Evolutionary conservation across 371 early-diverging fungal genomes (phyloP).

Genomic region (Basidiobolus meristosporus): DNA sequence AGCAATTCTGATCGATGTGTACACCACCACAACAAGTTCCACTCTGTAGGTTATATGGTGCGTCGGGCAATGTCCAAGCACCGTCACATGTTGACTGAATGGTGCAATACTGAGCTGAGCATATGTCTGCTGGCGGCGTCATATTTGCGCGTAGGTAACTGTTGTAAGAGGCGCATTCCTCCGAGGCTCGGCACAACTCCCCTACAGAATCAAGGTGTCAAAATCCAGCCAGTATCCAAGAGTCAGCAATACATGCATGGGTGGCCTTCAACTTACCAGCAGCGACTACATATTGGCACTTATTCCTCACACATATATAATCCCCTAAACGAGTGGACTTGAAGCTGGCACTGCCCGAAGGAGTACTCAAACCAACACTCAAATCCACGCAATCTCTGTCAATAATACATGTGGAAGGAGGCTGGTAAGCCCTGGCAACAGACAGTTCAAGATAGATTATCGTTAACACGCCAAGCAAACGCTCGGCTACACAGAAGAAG

Average conservation of each 20-base stretch:
- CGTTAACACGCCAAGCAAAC: too few relatives aligned
- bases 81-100: conserved; percentile 30
- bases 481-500: too few relatives aligned
- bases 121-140: conserved; percentile 13
- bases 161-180: conserved; percentile 34
- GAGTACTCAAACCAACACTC: not conserved
- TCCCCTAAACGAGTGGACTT: conserved; percentile 7
- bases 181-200: conserved; percentile 19
- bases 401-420: not conserved
- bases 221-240: conserved; percentile 8
- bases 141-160: conserved; percentile 10
- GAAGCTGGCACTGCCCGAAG: too few relatives aligned
- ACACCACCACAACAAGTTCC: conserved; percentile 25
- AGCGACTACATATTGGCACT: conserved; percentile 14
- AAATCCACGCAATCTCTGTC: not conserved
- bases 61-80: conserved; percentile 18
- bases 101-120: conserved; percentile 26
- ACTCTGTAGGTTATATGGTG: conserved; percentile 8
- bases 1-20: conserved; percentile 10
- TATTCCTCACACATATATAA: conserved; percentile 14
- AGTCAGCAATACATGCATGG: too few relatives aligned
- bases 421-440: too few relatives aligned
- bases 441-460: too few relatives aligned
- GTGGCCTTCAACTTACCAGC: too few relatives aligned
- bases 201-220: conserved; percentile 11